Evolutionary conservation across 225 moss, liverwort and hornwort species (phyloP).

Genomic region (Straminergon stramineum): DNA sequence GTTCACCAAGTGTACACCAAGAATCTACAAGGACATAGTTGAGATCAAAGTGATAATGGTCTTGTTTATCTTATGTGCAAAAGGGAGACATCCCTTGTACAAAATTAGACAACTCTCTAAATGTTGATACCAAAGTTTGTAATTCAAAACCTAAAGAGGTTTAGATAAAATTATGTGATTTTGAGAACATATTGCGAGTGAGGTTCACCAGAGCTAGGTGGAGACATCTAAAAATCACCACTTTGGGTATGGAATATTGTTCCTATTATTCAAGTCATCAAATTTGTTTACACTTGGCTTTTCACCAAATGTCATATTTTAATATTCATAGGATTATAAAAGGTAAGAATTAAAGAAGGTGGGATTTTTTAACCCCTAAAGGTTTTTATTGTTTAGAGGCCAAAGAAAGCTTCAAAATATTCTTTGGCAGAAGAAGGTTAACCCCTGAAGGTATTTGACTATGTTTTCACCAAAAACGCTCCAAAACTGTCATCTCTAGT

Average conservation of each 20-base stretch:
- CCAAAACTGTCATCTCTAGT: too few relatives aligned
- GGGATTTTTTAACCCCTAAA: neutral
- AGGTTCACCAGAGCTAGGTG: neutral
- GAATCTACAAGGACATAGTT: neutral
- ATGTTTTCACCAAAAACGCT: too few relatives aligned
- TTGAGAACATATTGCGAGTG: neutral
- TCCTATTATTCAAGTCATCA: neutral
- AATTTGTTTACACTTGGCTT: neutral
- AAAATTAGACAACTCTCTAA: neutral
- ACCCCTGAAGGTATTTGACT: too few relatives aligned
- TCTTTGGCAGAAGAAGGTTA: neutral
- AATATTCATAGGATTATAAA: neutral
- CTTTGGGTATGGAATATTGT: neutral
- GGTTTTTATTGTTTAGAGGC: neutral
- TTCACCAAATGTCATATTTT: neutral
- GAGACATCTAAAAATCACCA: neutral
- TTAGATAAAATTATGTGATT: neutral
- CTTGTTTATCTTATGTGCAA: neutral
- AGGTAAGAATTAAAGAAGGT: neutral
- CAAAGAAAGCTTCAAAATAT: neutral
- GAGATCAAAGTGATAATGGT: neutral
- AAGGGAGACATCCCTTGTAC: fast-evolving
- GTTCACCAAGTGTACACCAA: neutral
- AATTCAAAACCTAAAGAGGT: neutral
- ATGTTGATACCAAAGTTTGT: neutral